phyloP scores from a whole-genome alignment of 2,329 filamentous ascomycete species.

The Coniella lustricola region DNA sequence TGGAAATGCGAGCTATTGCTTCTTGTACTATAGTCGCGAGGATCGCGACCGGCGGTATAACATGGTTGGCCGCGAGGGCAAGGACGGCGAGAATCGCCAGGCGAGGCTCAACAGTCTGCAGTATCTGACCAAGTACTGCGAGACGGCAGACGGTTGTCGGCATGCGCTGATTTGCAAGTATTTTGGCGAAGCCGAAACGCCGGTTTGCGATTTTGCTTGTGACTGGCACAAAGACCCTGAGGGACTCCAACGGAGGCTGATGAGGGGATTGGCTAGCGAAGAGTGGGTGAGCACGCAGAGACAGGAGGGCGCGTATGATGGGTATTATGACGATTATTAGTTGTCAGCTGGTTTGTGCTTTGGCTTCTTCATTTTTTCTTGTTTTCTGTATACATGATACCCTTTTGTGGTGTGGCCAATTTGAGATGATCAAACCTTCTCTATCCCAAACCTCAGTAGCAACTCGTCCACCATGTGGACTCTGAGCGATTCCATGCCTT shows the following conservation, averaged over 20 bases:
- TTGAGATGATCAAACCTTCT: no score
- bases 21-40: constrained; percentile 85
- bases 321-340: constrained; percentile 41
- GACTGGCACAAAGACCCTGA: constrained; percentile 67
- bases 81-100: constrained; percentile 35
- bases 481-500: constrained; percentile 24
- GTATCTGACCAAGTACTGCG: constrained; percentile 72
- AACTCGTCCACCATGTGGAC: constrained; percentile 14
- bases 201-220: constrained; percentile 66
- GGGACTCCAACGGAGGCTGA: constrained; percentile 50
- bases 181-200: constrained; percentile 59
- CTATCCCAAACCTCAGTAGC: no score
- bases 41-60: constrained; percentile 69
- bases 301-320: constrained; percentile 50
- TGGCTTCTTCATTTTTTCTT: no score
- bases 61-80: constrained; percentile 43
- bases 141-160: constrained; percentile 64
- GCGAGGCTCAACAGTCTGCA: constrained; percentile 57
- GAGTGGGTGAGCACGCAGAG: constrained; percentile 59
- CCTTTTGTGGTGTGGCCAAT: background rate
- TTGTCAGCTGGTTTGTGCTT: background rate
- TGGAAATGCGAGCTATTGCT: constrained; percentile 77
- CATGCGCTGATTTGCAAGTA: constrained; percentile 70
- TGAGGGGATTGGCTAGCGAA: constrained; percentile 48
- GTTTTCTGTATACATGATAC: constrained; percentile 10